A percentile compares a stretch with the other conserved stretches of the same genome.
phyloP scores from a whole-genome alignment of 805 yeast species.

The Lipomyces sp. region DNA sequence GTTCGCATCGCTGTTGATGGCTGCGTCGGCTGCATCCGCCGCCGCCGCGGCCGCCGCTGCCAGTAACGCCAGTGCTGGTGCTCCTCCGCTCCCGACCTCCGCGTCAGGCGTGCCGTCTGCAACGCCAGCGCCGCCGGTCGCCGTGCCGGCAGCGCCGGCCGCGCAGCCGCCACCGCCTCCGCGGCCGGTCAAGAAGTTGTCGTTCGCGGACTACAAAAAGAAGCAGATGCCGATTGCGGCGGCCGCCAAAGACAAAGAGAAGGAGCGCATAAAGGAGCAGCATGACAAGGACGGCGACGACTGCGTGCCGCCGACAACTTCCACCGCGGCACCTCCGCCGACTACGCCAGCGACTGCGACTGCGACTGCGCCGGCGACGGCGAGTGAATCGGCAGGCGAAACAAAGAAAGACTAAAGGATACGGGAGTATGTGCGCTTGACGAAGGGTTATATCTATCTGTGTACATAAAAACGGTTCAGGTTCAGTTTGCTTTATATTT shows the following conservation, averaged over 20 bases:
- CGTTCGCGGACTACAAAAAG: constrained; percentile 32
- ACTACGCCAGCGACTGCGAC: too few species aligned
- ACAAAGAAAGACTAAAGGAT: too few species aligned
- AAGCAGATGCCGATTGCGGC: constrained; percentile 25
- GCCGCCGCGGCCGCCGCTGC: neutral
- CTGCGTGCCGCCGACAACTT: too few species aligned
- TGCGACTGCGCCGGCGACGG: too few species aligned
- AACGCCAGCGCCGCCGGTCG: neutral
- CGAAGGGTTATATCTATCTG: too few species aligned
- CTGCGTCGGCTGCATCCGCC: neutral
- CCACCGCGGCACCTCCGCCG: too few species aligned
- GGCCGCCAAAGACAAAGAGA: neutral
- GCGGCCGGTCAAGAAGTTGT: constrained; percentile 31
- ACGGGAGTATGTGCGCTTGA: too few species aligned
- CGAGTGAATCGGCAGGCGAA: too few species aligned
- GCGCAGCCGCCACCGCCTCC: constrained; percentile 18
- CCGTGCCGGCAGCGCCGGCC: neutral
- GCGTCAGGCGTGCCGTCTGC: neutral
- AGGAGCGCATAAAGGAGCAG: neutral
- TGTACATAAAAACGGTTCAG: too few species aligned
- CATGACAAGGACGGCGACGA: too few species aligned
- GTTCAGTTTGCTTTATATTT: too few species aligned
- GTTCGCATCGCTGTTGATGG: neutral
- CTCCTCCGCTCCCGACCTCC: too few species aligned
- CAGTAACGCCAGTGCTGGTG: neutral